Conservation (phyloP, 148 eudicot species). For the Persicaria maculosa region DNA sequence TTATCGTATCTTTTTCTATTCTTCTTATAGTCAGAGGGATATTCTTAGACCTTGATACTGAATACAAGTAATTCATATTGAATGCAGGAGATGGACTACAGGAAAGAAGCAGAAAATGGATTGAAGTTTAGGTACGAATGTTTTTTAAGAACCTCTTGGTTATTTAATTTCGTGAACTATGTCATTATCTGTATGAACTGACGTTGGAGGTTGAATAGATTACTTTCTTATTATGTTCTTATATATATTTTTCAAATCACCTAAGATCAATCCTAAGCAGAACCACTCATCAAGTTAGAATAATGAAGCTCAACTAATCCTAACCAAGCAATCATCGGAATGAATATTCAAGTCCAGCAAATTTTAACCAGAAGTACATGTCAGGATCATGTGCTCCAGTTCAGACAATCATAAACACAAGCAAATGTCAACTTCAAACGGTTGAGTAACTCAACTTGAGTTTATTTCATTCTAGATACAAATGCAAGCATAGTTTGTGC, state of each 20-base stretch:
- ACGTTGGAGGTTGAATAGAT: background rate
- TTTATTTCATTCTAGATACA: background rate
- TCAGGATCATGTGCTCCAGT: background rate
- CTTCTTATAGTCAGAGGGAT: slow-evolving; percentile 16
- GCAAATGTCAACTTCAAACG: background rate
- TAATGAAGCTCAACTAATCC: too few relatives aligned
- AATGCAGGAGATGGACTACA: slow-evolving; percentile 99
- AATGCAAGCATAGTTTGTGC: background rate
- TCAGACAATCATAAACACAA: background rate
- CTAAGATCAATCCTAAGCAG: background rate
- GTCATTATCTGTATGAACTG: background rate
- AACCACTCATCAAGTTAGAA: background rate
- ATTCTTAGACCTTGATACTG: slow-evolving; percentile 89
- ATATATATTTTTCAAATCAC: background rate
- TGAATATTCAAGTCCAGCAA: background rate
- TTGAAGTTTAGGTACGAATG: slow-evolving; percentile 63
- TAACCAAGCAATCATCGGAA: background rate
- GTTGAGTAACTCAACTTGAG: too few relatives aligned
- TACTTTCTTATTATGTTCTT: background rate
- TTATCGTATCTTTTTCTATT: background rate
- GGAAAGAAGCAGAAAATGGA: slow-evolving; percentile 82
- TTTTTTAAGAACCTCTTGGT: background rate
- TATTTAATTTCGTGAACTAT: background rate
- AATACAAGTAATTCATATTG: slow-evolving; percentile 98
- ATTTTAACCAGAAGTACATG: background rate